Conservation (phyloP, 441 rosid species). For the California macrophylla region DNA sequence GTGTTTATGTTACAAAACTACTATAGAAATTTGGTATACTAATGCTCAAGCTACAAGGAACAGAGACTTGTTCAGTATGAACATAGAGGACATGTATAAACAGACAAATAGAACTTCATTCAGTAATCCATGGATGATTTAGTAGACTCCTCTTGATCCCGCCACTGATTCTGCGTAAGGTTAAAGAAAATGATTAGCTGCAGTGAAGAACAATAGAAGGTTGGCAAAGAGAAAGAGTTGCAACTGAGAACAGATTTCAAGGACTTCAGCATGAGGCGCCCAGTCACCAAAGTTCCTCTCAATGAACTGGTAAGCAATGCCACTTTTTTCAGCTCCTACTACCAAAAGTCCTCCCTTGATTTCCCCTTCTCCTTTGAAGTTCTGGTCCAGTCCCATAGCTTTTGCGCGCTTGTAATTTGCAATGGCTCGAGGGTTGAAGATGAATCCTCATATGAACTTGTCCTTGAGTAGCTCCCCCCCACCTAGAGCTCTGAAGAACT, state of each 20-base stretch:
- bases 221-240: slow-evolving; percentile 29
- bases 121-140: slow-evolving; percentile 19
- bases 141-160: slow-evolving; percentile 19
- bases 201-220: slow-evolving; percentile 8
- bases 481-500: slow-evolving; percentile 59
- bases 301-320: slow-evolving; percentile 54
- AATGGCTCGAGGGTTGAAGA: slow-evolving; percentile 54
- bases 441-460: slow-evolving; percentile 57
- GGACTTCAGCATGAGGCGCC: slow-evolving; percentile 51
- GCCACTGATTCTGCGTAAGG: slow-evolving; percentile 33
- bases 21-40: background rate
- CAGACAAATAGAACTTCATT: background rate
- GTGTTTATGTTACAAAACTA: background rate
- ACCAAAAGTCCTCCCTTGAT: slow-evolving; percentile 60
- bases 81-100: background rate
- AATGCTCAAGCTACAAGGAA: background rate
- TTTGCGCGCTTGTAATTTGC: slow-evolving; percentile 60
- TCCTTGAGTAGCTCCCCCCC: slow-evolving; percentile 57
- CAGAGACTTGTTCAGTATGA: background rate
- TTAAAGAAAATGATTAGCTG: slow-evolving; percentile 19
- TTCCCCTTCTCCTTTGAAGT: slow-evolving; percentile 57
- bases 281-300: slow-evolving; percentile 65
- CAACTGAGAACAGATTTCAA: slow-evolving; percentile 42
- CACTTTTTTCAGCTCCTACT: slow-evolving; percentile 38
- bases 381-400: slow-evolving; percentile 38